Percentiles rank a stretch among this genome's conserved stretches.
These are phyloP conservation scores for Pythium volutum DNA, from an alignment of 352 stramenopile genomes.

Conservation along the genomic window DNA sequence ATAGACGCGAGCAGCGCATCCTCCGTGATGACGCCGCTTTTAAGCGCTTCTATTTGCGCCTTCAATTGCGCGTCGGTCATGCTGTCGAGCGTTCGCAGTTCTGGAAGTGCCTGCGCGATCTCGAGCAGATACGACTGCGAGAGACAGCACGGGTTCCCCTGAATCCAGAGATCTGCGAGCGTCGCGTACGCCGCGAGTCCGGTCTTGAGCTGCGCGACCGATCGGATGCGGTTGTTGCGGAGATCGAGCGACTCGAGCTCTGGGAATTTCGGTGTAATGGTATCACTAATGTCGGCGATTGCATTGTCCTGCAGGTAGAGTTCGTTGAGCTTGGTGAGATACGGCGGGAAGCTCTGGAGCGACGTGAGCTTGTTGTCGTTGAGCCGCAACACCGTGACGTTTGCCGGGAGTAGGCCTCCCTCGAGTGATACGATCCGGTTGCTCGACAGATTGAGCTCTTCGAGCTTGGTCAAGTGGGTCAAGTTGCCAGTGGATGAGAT, in stretches of 20 bases:
- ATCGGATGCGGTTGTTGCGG: slow-evolving; percentile 52
- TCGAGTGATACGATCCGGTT: slow-evolving; percentile 53
- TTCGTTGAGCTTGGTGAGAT: slow-evolving; percentile 51
- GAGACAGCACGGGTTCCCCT: slow-evolving; percentile 63
- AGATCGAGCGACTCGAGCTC: slow-evolving; percentile 73
- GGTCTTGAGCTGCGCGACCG: slow-evolving; percentile 21
- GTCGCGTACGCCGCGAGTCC: slow-evolving; percentile 15
- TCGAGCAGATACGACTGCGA: slow-evolving; percentile 63
- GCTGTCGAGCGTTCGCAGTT: slow-evolving; percentile 62
- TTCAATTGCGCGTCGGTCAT: slow-evolving; percentile 49
- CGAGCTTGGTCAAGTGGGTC: slow-evolving; percentile 59
- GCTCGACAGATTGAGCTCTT: slow-evolving; percentile 65
- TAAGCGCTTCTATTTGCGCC: slow-evolving; percentile 39
- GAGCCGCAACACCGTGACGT: slow-evolving; percentile 36
- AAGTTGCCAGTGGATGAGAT: slow-evolving; percentile 54
- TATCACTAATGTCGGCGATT: slow-evolving; percentile 33
- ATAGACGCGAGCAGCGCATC: slow-evolving; percentile 26
- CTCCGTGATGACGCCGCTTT: slow-evolving; percentile 38
- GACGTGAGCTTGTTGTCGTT: slow-evolving; percentile 40
- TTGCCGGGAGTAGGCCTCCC: slow-evolving; percentile 45
- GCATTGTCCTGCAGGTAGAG: slow-evolving; percentile 64
- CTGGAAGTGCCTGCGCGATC: slow-evolving; percentile 35
- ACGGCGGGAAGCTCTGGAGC: slow-evolving; percentile 35
- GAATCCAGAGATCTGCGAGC: slow-evolving; percentile 64
- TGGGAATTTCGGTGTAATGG: slow-evolving; percentile 28